phyloP scores from a whole-genome alignment of 768 basidiomycete genomes.

The Boletus speciosus region DNA sequence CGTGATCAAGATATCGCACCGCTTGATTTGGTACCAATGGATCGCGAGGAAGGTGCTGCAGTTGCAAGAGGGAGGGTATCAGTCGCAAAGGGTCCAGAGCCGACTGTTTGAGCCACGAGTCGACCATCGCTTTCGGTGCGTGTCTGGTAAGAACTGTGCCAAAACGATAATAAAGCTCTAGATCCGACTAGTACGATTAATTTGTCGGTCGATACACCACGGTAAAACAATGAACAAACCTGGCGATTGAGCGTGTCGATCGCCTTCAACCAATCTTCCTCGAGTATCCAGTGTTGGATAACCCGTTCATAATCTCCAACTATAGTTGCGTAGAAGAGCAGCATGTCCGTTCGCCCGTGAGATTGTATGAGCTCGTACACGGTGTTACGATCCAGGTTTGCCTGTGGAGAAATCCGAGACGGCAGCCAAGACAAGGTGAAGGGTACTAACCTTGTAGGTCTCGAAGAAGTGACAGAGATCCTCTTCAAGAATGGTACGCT shows the following conservation, averaged over 20 bases:
- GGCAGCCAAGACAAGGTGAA: not conserved
- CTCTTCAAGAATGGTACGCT: slow-evolving; percentile 82
- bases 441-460: slow-evolving; percentile 75
- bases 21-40: slow-evolving; percentile 80
- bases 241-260: slow-evolving; percentile 89
- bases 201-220: not conserved
- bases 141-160: slow-evolving; percentile 84
- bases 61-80: slow-evolving; percentile 82
- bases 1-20: slow-evolving; percentile 82
- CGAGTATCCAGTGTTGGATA: slow-evolving; percentile 86
- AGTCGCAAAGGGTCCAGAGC: slow-evolving; percentile 78
- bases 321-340: slow-evolving; percentile 80
- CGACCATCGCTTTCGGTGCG: slow-evolving; percentile 85
- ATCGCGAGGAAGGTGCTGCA: slow-evolving; percentile 70
- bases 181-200: slow-evolving; percentile 52
- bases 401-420: slow-evolving; percentile 40
- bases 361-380: slow-evolving; percentile 91
- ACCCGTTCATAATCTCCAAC: slow-evolving; percentile 83
- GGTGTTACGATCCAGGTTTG: slow-evolving; percentile 78
- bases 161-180: slow-evolving; percentile 92
- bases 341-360: slow-evolving; percentile 91
- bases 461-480: slow-evolving; percentile 91
- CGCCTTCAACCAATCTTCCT: slow-evolving; percentile 89
- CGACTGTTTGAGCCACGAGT: slow-evolving; percentile 85
- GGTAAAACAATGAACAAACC: slow-evolving; percentile 38